Evolutionary conservation across 805 yeast genomes (phyloP), one percentile per base, ranked within the genome.

Genomic region (Starmerella powellii): DNA sequence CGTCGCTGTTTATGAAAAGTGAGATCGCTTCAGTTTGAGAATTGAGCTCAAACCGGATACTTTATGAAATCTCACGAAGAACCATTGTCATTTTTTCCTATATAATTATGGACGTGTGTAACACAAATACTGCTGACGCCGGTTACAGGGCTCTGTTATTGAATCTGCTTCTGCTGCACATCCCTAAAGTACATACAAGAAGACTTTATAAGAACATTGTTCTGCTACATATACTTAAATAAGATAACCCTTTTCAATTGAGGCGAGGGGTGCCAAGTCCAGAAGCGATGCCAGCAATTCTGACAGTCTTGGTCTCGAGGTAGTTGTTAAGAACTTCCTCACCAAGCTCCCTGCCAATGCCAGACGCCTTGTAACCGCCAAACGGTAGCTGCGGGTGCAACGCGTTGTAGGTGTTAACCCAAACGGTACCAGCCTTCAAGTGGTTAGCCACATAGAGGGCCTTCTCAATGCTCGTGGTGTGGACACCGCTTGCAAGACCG

Each of bases 401-500:
- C 51, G 74, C 80, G 54, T 79, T 78, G 40, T 78, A 75, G 12
- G 78, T 69, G 62, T 80, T 80, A 54, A 80, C 64, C 74, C 80
- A 80, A 21, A 79, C 75, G 39, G 73, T 72, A 20, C 88, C 88
- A 4, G 81, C 75, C 51, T 74, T 71, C 42, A 80, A 59, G 31
- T 71, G 72, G 36, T 67, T 60, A 13, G 86, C 80, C 54, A 78
- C 66, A 38, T 64, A 59, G 58, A 81, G 82, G 3, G 85, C 91
- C 44, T 71, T 67, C 41, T 70, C 67, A 47, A 82, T 67, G 58
- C 81, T 78, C 47, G 65, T 63, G 34, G 93, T 74, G 68, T 83
- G 84, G 10, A 84, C 73, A 57, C 87, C 79, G 4, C 87, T 83
- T 8, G 87, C 94, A 43, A 84, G 72, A 5, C 94, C 94, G 57